These are phyloP conservation scores for Mycothermus thermophilus DNA, from an alignment of 495 filamentous ascomycete species.

Conservation along the genomic window DNA sequence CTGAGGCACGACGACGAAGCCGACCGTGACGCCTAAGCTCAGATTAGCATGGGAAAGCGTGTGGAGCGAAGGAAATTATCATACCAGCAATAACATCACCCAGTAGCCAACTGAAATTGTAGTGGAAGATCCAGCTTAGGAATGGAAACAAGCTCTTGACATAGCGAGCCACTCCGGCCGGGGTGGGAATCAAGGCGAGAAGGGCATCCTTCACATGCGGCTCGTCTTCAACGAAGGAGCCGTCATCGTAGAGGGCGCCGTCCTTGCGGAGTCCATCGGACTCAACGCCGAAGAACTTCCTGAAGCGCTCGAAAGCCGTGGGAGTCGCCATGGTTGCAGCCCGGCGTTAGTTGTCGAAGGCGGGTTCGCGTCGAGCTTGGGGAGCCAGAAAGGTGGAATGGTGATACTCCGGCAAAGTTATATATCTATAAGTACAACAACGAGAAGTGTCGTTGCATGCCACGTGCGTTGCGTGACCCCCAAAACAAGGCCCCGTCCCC, in stretches of 20 bases:
- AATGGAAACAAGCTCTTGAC: slow-evolving; percentile 34
- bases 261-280: slow-evolving; percentile 13
- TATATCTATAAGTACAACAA: slow-evolving; percentile 12
- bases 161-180: slow-evolving; percentile 39
- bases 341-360: background rate
- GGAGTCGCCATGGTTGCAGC: slow-evolving; percentile 12
- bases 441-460: background rate
- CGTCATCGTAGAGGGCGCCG: slow-evolving; percentile 19
- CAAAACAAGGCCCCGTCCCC: background rate
- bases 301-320: slow-evolving; percentile 13
- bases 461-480: background rate
- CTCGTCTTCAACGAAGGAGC: slow-evolving; percentile 65
- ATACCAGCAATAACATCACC: slow-evolving; percentile 35
- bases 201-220: slow-evolving; percentile 60
- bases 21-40: slow-evolving; percentile 14
- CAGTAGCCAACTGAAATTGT: slow-evolving; percentile 37
- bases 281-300: slow-evolving; percentile 18
- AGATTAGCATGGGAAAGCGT: background rate
- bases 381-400: background rate
- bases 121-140: slow-evolving; percentile 37
- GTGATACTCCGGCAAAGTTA: slow-evolving; percentile 1
- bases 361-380: slow-evolving; percentile 1
- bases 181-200: slow-evolving; percentile 39
- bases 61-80: too few species aligned
- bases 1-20: slow-evolving; percentile 30